Evolutionary conservation across 2,329 filamentous ascomycete genomes (phyloP), one percentile per base, ranked within the genome.

Genomic region (Pochonia chlamydosporia): DNA sequence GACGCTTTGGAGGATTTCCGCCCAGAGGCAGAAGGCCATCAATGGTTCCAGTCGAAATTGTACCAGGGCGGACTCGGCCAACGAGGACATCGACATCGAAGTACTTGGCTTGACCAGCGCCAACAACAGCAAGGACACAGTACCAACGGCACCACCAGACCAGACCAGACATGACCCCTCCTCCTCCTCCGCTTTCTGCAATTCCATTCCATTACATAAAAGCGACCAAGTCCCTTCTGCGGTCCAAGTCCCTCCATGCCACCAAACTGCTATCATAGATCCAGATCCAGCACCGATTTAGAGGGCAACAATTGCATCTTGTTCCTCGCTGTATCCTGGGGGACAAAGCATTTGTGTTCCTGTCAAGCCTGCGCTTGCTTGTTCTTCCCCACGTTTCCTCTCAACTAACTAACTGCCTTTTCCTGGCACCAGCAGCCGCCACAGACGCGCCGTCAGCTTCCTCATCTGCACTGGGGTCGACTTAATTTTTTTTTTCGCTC

Each of bases 181-280:
- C 43, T 47, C 54, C 56, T 54, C 53, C 53, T 57, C 59, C 56
- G 58, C 48, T 48, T 58, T 63, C 61, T n/a, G n/a, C 64, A 64
- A 58, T 59, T 59, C 61, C 63, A 37, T 65, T 57, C 61, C 60
- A 65, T 66, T 66, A 66, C 64, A 65, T 67, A 66, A 67, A 67
- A 66, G 55, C 62, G 60, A 57, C 56, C 52, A 51, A 52, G 58
- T 54, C 59, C 54, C 61, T 61, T 45, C 45, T 49, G 20, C 20
- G 18, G n/a, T n/a, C n/a, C 48, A 51, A 47, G 41, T 54, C 47
- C 46, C 46, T 56, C 52, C 56, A 42, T n/a, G 55, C 55, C 52
- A 57, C 58, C 62, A 63, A 62, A 56, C 59, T 49, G 36, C 43
- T 42, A 18, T 42, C 40, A 42, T 14, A 40, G 26, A 41, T 47